phyloP scores from a whole-genome alignment of 2,329 filamentous ascomycete species.

The Trichoderma asperellum region DNA sequence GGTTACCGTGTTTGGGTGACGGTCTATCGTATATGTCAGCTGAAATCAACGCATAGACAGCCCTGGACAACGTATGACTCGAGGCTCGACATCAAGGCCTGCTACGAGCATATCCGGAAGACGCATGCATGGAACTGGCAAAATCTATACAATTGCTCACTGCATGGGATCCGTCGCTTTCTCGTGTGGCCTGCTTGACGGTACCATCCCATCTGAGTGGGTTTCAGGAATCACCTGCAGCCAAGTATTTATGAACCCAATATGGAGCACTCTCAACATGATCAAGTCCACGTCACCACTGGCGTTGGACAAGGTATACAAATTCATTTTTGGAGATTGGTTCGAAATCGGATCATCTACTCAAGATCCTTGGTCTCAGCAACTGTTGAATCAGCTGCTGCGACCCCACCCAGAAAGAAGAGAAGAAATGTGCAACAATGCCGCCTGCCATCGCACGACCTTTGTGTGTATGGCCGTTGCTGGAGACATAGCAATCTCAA shows the following conservation, averaged over 20 bases:
- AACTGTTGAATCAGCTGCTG: slow-evolving; percentile 57
- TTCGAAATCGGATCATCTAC: slow-evolving; percentile 58
- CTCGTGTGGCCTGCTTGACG: slow-evolving; percentile 62
- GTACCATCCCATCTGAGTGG: slow-evolving; percentile 61
- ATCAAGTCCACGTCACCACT: slow-evolving; percentile 58
- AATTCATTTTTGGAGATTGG: slow-evolving; percentile 54
- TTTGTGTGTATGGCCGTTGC: slow-evolving; percentile 63
- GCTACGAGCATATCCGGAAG: slow-evolving; percentile 56
- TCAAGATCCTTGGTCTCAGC: slow-evolving; percentile 49
- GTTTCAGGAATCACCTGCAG: slow-evolving; percentile 61
- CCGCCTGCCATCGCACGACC: slow-evolving; percentile 62
- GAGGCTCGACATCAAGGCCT: slow-evolving; percentile 61
- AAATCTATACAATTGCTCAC: slow-evolving; percentile 63
- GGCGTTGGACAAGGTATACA: slow-evolving; percentile 55
- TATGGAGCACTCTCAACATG: slow-evolving; percentile 60
- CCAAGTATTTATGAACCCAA: slow-evolving; percentile 67
- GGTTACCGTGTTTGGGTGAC: slow-evolving; percentile 64
- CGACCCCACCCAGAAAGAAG: slow-evolving; percentile 60
- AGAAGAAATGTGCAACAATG: slow-evolving; percentile 63
- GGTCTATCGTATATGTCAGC: slow-evolving; percentile 61
- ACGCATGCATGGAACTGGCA: slow-evolving; percentile 40
- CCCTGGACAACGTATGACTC: slow-evolving; percentile 64
- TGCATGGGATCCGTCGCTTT: slow-evolving; percentile 67
- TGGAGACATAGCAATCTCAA: slow-evolving; percentile 70
- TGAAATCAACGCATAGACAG: slow-evolving; percentile 53